A percentile compares a stretch with the other conserved stretches of the same genome.
phyloP scores from a whole-genome alignment of 108 stramenopile species.

The Fragilaria radians region DNA sequence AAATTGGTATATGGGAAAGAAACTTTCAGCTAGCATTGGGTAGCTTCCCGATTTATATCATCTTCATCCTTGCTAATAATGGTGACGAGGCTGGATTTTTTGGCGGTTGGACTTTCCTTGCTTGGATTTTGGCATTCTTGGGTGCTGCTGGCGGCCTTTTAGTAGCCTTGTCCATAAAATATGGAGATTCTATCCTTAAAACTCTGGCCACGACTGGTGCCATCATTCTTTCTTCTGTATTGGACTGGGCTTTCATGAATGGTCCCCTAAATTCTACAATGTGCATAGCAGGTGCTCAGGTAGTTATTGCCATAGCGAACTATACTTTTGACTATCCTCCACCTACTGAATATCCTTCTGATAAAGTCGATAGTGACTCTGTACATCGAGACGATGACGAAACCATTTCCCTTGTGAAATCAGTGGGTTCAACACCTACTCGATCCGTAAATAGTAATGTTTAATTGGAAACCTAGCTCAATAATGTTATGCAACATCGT shows the following conservation, averaged over 20 bases:
- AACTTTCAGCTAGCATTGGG: constrained; percentile 84
- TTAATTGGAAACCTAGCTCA: no score
- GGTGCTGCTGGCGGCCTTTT: constrained; percentile 88
- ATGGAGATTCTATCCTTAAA: constrained; percentile 91
- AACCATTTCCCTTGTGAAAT: no score
- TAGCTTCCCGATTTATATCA: constrained; percentile 61
- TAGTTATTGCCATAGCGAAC: constrained; percentile 75
- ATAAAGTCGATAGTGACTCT: no score
- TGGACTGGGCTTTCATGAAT: constrained; percentile 63
- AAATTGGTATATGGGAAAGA: constrained; percentile 85
- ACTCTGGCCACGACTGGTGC: constrained; percentile 88
- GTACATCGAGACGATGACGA: no score
- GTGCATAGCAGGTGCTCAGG: constrained; percentile 70
- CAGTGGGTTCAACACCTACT: no score
- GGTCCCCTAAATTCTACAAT: constrained; percentile 73
- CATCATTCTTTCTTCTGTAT: constrained; percentile 57
- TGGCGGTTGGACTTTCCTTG: constrained; percentile 65
- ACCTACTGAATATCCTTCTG: no score
- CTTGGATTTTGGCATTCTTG: constrained; percentile 48
- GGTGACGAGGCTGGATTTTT: constrained; percentile 53
- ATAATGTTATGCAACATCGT: no score
- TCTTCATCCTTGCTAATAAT: constrained; percentile 49
- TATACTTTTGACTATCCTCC: constrained; percentile 73
- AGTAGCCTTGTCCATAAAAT: constrained; percentile 91
- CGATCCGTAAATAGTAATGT: no score